phyloP scores from a whole-genome alignment of 192 early-diverging fungal species.

The Entomortierella beljakovae region DNA sequence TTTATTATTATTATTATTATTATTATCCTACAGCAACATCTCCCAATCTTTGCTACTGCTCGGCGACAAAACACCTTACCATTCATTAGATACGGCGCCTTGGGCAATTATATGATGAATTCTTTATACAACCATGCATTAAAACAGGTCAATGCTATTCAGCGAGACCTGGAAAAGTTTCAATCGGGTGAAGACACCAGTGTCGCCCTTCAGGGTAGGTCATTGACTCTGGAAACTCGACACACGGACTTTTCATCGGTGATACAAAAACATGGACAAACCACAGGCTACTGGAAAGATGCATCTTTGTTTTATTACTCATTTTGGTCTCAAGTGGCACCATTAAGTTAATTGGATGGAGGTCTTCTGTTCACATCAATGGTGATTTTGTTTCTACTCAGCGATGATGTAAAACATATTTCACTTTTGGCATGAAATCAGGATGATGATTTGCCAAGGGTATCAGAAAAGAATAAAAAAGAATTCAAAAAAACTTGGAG shows the following conservation, averaged over 20 bases:
- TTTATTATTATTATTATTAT: background rate
- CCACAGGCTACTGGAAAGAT: too few species aligned
- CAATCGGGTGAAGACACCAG: constrained; percentile 64
- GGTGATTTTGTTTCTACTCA: too few species aligned
- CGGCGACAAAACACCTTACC: background rate
- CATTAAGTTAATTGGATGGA: too few species aligned
- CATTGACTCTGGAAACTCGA: background rate
- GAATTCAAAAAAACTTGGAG: background rate
- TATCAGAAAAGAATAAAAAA: too few species aligned
- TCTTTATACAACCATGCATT: constrained; percentile 69
- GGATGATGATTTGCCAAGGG: too few species aligned
- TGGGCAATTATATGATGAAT: constrained; percentile 55
- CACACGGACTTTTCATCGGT: background rate
- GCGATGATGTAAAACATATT: too few species aligned
- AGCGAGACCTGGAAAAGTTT: constrained; percentile 65
- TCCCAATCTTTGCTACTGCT: background rate
- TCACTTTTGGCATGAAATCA: too few species aligned
- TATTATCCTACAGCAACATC: background rate
- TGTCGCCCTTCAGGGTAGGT: constrained; percentile 69
- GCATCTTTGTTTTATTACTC: too few species aligned
- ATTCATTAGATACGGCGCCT: background rate
- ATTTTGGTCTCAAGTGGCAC: too few species aligned
- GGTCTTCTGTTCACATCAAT: too few species aligned
- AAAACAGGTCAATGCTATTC: constrained; percentile 64
- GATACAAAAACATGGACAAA: too few species aligned